Percentiles rank a stretch among this genome's conserved stretches.
These are phyloP conservation scores for Periconia sp. DNA, from an alignment of 2,329 filamentous ascomycete genomes.

Conservation along the genomic window DNA sequence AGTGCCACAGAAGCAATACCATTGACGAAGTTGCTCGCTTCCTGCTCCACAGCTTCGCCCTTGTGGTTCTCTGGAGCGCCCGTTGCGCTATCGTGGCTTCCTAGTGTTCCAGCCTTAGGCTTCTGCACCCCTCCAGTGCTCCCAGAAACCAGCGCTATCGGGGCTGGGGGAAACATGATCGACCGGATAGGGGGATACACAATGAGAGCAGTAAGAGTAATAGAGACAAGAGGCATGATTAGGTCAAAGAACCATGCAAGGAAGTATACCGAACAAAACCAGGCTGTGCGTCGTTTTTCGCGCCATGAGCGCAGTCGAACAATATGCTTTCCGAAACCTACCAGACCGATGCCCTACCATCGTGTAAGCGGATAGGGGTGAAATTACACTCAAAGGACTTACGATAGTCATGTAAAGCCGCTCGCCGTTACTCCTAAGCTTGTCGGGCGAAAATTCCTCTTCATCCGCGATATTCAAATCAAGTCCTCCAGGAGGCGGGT, in stretches of 20 bases:
- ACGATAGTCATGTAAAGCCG: conserved; percentile 79
- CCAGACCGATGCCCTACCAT: conserved; percentile 62
- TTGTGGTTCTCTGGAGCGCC: conserved; percentile 84
- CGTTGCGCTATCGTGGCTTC: conserved; percentile 77
- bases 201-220: conserved; percentile 69
- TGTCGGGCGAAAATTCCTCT: conserved; percentile 85
- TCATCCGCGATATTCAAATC: conserved; percentile 83
- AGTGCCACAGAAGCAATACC: conserved; percentile 74
- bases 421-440: conserved; percentile 78
- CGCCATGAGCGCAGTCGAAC: conserved; percentile 79
- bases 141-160: conserved; percentile 72
- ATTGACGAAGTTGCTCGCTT: conserved; percentile 81
- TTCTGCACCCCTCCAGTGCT: conserved; percentile 78
- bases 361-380: conserved; percentile 10
- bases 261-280: conserved; percentile 67
- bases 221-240: conserved; percentile 66
- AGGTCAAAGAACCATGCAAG: conserved; percentile 76
- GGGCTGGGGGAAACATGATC: conserved; percentile 77
- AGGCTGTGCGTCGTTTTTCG: conserved; percentile 70
- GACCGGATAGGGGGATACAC: conserved; percentile 67
- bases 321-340: conserved; percentile 74
- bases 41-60: conserved; percentile 82
- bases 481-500: conserved; percentile 68
- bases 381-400: conserved; percentile 14
- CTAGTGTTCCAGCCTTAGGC: conserved; percentile 75